Percentiles rank a stretch among this genome's conserved stretches.
Conservation (phyloP, 2,329 filamentous ascomycete species). For the Diaporthe eres region DNA sequence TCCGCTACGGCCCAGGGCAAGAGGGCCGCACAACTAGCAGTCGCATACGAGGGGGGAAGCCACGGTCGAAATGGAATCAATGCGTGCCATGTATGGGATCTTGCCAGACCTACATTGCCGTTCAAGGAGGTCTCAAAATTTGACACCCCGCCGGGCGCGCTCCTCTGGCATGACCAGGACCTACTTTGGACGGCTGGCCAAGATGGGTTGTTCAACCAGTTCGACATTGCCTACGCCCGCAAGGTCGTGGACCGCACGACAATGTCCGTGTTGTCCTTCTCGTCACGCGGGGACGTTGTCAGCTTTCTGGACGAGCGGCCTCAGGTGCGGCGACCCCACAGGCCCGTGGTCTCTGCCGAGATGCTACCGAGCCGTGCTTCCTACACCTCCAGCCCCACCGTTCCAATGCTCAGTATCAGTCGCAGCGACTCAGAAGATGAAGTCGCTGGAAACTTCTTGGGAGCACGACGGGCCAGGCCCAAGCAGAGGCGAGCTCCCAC, state of each 20-base stretch:
- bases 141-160: slow-evolving; percentile 67
- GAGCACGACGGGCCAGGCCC: slow-evolving; percentile 57
- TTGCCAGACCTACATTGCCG: slow-evolving; percentile 76
- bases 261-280: slow-evolving; percentile 73
- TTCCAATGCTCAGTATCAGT: slow-evolving; percentile 68
- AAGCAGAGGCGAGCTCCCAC: slow-evolving; percentile 60
- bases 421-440: slow-evolving; percentile 77
- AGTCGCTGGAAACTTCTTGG: slow-evolving; percentile 71
- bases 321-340: slow-evolving; percentile 57
- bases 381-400: slow-evolving; percentile 64
- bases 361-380: slow-evolving; percentile 50
- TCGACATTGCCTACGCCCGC: slow-evolving; percentile 74
- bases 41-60: slow-evolving; percentile 72
- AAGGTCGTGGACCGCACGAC: slow-evolving; percentile 74
- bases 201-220: slow-evolving; percentile 75
- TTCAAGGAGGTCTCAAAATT: slow-evolving; percentile 77
- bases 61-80: slow-evolving; percentile 68
- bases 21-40: slow-evolving; percentile 73
- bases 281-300: slow-evolving; percentile 69
- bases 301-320: slow-evolving; percentile 74
- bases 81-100: slow-evolving; percentile 76
- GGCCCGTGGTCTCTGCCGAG: slow-evolving; percentile 48
- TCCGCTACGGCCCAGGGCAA: slow-evolving; percentile 73
- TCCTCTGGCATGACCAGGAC: slow-evolving; percentile 76
- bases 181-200: slow-evolving; percentile 76